These are phyloP conservation scores for Urostyla sp. DNA, from an alignment of 73 alveolate genomes.

Conservation along the genomic window DNA sequence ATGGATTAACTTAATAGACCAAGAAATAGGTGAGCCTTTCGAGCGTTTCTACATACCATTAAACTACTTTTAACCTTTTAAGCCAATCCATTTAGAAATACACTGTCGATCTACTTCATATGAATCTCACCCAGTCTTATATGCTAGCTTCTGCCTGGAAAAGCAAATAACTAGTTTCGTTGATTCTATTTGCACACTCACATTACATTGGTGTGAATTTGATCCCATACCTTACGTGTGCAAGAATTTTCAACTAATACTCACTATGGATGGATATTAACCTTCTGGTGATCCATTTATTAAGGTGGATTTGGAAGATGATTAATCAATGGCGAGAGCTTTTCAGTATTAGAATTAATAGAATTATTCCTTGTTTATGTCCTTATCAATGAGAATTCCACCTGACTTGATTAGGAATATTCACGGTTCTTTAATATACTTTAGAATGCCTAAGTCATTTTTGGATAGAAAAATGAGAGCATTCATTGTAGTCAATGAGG, in stretches of 20 bases:
- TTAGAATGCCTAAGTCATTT: slow-evolving; percentile 94
- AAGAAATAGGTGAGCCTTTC: slow-evolving; percentile 86
- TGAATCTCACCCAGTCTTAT: slow-evolving; percentile 89
- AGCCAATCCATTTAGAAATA: slow-evolving; percentile 94
- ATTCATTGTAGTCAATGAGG: slow-evolving; percentile 93
- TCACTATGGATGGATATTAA: slow-evolving; percentile 91
- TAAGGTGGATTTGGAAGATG: slow-evolving; percentile 90
- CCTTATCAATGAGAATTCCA: slow-evolving; percentile 93
- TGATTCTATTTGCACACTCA: slow-evolving; percentile 92
- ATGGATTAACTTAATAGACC: slow-evolving; percentile 89
- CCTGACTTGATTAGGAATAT: slow-evolving; percentile 91
- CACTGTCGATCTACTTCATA: slow-evolving; percentile 75
- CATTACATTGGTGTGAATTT: slow-evolving; percentile 89
- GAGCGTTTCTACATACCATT: slow-evolving; percentile 93
- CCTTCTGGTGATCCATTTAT: slow-evolving; percentile 89
- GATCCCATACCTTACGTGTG: slow-evolving; percentile 95
- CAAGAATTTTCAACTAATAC: slow-evolving; percentile 77
- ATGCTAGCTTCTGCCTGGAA: slow-evolving; percentile 93
- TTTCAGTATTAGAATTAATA: slow-evolving; percentile 84
- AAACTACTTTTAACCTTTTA: slow-evolving; percentile 87
- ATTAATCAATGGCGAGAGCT: slow-evolving; percentile 88
- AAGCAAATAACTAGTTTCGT: slow-evolving; percentile 87
- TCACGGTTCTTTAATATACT: slow-evolving; percentile 92
- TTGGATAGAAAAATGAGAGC: slow-evolving; percentile 90
- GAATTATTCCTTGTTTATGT: slow-evolving; percentile 78